Evolutionary conservation across 2,329 filamentous ascomycete genomes (phyloP).

Genomic region (Colletotrichum salicis): DNA sequence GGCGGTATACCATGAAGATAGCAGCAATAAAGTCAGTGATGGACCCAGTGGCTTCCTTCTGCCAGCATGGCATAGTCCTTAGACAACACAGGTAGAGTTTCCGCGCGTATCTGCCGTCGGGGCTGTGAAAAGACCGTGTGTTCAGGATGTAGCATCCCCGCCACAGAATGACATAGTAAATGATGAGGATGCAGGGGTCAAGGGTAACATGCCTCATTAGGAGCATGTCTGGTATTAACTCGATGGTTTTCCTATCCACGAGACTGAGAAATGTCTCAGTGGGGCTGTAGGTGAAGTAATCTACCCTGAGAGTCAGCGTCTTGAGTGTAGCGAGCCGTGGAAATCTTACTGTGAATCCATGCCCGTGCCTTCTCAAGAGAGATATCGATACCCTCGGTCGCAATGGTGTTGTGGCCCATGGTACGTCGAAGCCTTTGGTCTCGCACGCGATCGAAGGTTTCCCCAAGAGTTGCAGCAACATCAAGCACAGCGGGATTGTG

Average conservation of each 20-base stretch:
- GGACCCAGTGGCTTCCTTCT: constrained; percentile 44
- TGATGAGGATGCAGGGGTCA: constrained; percentile 43
- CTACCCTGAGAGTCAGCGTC: constrained; percentile 22
- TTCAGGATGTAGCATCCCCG: constrained; percentile 40
- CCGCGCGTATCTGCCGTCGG: constrained; percentile 38
- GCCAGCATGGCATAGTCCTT: constrained; percentile 43
- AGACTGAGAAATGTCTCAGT: constrained; percentile 43
- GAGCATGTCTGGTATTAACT: constrained; percentile 45
- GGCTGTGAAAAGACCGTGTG: constrained; percentile 6
- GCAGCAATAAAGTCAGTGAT: constrained; percentile 45
- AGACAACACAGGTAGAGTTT: constrained; percentile 44
- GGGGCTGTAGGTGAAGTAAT: constrained; percentile 44
- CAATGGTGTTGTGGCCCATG: constrained; percentile 33
- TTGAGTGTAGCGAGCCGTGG: too few relatives aligned
- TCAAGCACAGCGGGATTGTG: constrained; percentile 35
- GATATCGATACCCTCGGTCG: constrained; percentile 42
- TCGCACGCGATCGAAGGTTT: constrained; percentile 44
- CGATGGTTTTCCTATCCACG: constrained; percentile 41
- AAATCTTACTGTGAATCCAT: constrained; percentile 41
- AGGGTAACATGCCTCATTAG: constrained; percentile 42
- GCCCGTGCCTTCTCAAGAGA: constrained; percentile 42
- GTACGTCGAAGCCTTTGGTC: constrained; percentile 38
- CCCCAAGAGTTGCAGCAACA: constrained; percentile 41
- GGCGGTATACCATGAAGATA: constrained; percentile 41
- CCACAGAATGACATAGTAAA: constrained; percentile 46